phyloP scores from a whole-genome alignment of 148 eudicot genomes.

The Limonium bicolor region DNA sequence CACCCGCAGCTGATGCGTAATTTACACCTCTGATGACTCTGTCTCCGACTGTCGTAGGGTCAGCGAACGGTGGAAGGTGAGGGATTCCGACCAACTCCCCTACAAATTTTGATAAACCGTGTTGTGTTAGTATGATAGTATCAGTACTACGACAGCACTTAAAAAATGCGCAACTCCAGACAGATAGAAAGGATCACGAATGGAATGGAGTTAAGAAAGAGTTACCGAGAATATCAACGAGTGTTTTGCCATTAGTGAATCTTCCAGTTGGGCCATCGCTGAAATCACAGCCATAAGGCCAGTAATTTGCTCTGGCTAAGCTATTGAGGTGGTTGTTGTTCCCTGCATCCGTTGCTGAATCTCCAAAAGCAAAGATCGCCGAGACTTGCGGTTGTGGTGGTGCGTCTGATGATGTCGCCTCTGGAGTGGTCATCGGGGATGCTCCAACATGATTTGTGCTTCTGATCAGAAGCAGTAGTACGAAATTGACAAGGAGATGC shows the following conservation, averaged over 20 bases:
- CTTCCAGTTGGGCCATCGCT: conserved; percentile 56
- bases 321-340: conserved; percentile 55
- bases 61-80: conserved; percentile 33
- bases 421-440: too few species aligned
- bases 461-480: too few species aligned
- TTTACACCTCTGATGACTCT: conserved; percentile 42
- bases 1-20: conserved; percentile 77
- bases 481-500: too few species aligned
- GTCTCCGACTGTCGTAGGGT: conserved; percentile 40
- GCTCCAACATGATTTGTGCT: too few species aligned
- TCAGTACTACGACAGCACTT: too few species aligned
- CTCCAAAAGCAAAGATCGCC: conserved; percentile 72
- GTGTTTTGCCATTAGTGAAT: conserved; percentile 64
- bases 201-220: not conserved
- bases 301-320: conserved; percentile 53
- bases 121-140: too few species aligned
- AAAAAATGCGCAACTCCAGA: conserved; percentile 41
- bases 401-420: too few species aligned
- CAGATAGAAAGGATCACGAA: not conserved
- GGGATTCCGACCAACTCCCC: conserved; percentile 52
- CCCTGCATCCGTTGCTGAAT: conserved; percentile 57
- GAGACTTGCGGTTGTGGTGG: conserved; percentile 25
- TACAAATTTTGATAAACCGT: too few species aligned
- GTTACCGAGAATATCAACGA: conserved; percentile 49
- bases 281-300: conserved; percentile 68